Conservation (phyloP, 441 rosid species). For the Pelargonium cotyledonis region DNA sequence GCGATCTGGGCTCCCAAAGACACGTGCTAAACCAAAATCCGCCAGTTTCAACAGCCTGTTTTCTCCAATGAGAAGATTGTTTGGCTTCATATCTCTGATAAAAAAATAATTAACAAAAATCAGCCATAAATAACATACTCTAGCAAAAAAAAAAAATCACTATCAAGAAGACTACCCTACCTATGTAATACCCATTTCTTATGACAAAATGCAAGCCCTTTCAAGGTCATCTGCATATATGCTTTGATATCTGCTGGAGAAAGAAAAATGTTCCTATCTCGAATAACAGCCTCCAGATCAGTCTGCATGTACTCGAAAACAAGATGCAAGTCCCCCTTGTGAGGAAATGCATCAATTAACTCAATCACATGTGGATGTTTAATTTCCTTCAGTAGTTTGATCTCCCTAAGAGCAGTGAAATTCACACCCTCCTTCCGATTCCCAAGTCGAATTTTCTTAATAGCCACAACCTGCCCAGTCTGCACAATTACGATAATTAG, state of each 20-base stretch:
- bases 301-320: slow-evolving; percentile 5
- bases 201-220: slow-evolving; percentile 4
- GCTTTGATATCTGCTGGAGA: slow-evolving; percentile 2
- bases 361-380: slow-evolving; percentile 7
- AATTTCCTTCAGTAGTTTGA: slow-evolving; percentile 2
- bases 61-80: slow-evolving; percentile 5
- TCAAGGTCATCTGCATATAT: slow-evolving; percentile 2
- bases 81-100: slow-evolving; percentile 5
- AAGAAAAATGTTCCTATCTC: slow-evolving; percentile 8
- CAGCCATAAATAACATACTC: neutral
- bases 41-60: slow-evolving; percentile 1
- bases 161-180: neutral
- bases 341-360: slow-evolving; percentile 4
- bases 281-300: slow-evolving; percentile 1
- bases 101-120: neutral
- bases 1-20: slow-evolving; percentile 6
- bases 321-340: slow-evolving; percentile 8
- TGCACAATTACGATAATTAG: neutral
- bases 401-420: slow-evolving; percentile 2
- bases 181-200: slow-evolving; percentile 7
- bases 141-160: neutral
- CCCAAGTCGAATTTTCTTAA: slow-evolving; percentile 4
- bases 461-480: slow-evolving; percentile 7
- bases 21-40: slow-evolving; percentile 8
- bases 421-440: slow-evolving; percentile 8